Evolutionary conservation across 768 basidiomycete genomes (phyloP).

Genomic region (Punctularia strigosozonata): DNA sequence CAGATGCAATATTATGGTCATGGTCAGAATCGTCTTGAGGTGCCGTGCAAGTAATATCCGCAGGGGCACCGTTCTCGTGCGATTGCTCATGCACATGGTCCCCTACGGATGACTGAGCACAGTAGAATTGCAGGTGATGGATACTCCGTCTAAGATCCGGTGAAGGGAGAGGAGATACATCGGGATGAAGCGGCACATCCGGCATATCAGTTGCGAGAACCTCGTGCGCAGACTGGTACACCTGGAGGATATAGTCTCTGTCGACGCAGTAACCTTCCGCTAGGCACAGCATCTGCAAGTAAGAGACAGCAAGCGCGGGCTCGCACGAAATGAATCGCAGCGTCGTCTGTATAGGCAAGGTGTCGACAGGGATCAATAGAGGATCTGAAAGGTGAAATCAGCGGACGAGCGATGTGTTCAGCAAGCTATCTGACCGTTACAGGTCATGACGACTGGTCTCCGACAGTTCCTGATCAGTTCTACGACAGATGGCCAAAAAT

Average conservation of each 20-base stretch:
- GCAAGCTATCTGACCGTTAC: slow-evolving; percentile 59
- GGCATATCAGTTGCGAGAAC: slow-evolving; percentile 16
- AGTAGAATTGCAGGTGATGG: slow-evolving; percentile 46
- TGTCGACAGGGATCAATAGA: slow-evolving; percentile 53
- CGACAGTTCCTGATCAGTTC: slow-evolving; percentile 74
- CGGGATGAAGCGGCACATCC: slow-evolving; percentile 23
- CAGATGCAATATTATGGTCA: no score
- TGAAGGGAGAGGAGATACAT: slow-evolving; percentile 14
- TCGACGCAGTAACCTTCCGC: slow-evolving; percentile 40
- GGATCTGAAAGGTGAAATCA: slow-evolving; percentile 36
- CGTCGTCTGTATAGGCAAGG: slow-evolving; percentile 68
- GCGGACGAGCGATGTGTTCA: slow-evolving; percentile 3
- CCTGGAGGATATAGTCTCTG: slow-evolving; percentile 26
- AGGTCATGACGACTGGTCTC: slow-evolving; percentile 88
- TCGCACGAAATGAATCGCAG: slow-evolving; percentile 42
- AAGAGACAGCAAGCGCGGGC: slow-evolving; percentile 29
- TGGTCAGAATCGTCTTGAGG: no score
- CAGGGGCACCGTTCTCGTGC: neutral
- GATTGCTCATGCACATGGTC: no score
- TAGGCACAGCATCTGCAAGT: slow-evolving; percentile 52
- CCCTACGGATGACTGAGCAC: slow-evolving; percentile 15
- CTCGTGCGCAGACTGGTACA: slow-evolving; percentile 29
- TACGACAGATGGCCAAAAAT: slow-evolving; percentile 78
- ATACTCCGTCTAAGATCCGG: slow-evolving; percentile 60
- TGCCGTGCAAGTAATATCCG: neutral